Conservation (phyloP, 2,329 filamentous ascomycete species). For the Colletotrichum sp. region DNA sequence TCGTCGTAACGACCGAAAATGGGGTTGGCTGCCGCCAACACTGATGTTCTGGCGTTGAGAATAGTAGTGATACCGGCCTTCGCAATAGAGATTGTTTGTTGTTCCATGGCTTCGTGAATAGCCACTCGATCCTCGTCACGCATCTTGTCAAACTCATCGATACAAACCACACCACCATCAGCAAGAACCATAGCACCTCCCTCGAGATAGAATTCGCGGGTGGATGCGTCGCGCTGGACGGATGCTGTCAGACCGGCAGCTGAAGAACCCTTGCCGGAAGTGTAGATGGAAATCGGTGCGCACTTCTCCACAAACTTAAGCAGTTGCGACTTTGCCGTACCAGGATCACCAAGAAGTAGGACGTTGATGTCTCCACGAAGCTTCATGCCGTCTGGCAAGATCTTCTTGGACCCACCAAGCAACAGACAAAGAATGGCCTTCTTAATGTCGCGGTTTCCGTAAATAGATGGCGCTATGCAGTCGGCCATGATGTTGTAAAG, state of each 20-base stretch:
- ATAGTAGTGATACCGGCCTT: conserved; percentile 99
- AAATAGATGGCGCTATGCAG: conserved; percentile 97
- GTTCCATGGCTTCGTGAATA: conserved; percentile 99
- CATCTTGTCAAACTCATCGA: conserved; percentile 99
- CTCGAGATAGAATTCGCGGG: conserved; percentile 96
- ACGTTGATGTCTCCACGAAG: conserved; percentile 98
- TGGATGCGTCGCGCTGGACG: conserved; percentile 90
- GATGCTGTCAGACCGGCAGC: conserved; percentile 97
- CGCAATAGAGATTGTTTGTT: conserved; percentile 98
- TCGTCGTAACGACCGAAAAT: conserved; percentile 99
- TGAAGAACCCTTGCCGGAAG: conserved; percentile 96
- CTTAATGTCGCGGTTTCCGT: conserved; percentile 95
- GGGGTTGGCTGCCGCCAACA: conserved; percentile 93
- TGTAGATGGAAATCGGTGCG: conserved; percentile 97
- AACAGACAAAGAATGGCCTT: conserved; percentile 95
- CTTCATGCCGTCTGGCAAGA: conserved; percentile 96
- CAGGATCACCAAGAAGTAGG: conserved; percentile 92
- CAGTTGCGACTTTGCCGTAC: conserved; percentile 96
- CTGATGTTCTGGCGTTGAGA: conserved; percentile 92
- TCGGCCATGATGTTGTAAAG: conserved; percentile 90
- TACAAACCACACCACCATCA: conserved; percentile 95
- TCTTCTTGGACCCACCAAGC: conserved; percentile 96
- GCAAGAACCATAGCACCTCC: conserved; percentile 98
- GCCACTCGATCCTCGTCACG: conserved; percentile 96
- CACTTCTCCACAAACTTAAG: conserved; percentile 98